Base-by-base conservation (phyloP, 2,329 filamentous ascomycete genomes). In the Claviceps spartinae region DNA sequence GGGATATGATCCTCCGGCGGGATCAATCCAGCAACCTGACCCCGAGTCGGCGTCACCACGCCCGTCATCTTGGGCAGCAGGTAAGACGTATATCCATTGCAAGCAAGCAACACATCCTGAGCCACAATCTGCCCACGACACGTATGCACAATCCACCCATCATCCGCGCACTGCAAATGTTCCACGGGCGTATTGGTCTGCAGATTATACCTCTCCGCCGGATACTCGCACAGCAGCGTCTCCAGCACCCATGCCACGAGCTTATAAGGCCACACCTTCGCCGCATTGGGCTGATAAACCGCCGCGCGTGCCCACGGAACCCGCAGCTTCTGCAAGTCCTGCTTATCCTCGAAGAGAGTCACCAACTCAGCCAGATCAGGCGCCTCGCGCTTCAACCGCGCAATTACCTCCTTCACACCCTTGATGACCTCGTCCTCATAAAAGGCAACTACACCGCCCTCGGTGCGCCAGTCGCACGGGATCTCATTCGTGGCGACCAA, bases 191-290 rank as follows among this genome's bases (percentile, higher is more conserved):
- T 90, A 53, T 76, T 79, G 5, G 85, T 89, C 66, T 90, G 86
- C 26, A 91, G 71, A 60, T 89, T 89, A 61, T 89, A 81, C 9
- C 61, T 63, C 2, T 63, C 63, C 18, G 71, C 64, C 18, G 71
- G 56, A 53, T 65, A 61, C 49, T 57, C 58, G 30, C 52, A 56
- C 1, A 79, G 61, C 0, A 87, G 73, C 8, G 70, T 65, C 62
- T 86, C 79, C 1, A 95, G 69, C 0, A 90, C 73, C 67, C 81
- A 84, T 1, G 81, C 72, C 2, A 95, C 82, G 18, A 94, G 77
- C 67, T 93, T 94, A 66, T 94, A 95, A 0, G 88, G 88, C 85
- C 85, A 90, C 46, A 88, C 63, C 58, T 80, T 81, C 0, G 82
- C 85, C 0, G 86, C 86, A 43, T 78, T 69, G 42, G 71, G 69